phyloP scores from a whole-genome alignment of 2,329 filamentous ascomycete species.

The Drechslerella coelobrocha region DNA sequence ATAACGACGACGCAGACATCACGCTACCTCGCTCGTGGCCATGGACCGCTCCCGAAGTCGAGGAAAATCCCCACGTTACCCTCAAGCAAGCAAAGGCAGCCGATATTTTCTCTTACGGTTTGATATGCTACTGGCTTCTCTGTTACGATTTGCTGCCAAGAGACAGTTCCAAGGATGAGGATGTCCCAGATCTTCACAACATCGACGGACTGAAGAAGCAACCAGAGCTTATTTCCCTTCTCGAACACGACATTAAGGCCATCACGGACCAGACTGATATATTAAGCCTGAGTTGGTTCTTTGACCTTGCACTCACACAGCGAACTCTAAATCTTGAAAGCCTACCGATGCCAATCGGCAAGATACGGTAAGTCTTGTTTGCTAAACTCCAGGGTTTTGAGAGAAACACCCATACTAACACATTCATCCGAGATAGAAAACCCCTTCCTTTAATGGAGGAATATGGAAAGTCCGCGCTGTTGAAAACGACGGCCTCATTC shows the following conservation, averaged over 20 bases:
- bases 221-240: not conserved
- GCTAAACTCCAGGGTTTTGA: not conserved
- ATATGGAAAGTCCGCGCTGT: conserved; percentile 5
- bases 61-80: conserved; percentile 1
- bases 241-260: conserved; percentile 2
- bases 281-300: conserved; percentile 7
- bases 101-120: conserved; percentile 23
- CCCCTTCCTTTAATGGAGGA: conserved; percentile 10
- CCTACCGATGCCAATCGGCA: not conserved
- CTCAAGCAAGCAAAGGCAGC: conserved; percentile 10
- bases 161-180: not conserved
- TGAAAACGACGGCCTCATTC: conserved; percentile 19
- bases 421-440: conserved; percentile 1
- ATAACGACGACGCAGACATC: not conserved
- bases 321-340: conserved; percentile 9
- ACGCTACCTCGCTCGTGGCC: conserved; percentile 13
- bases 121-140: conserved; percentile 23
- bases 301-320: conserved; percentile 6
- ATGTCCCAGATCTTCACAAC: not conserved
- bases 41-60: conserved; percentile 19
- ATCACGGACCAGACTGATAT: not conserved
- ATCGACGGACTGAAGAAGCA: conserved; percentile 7
- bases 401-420: not conserved
- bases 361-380: not conserved
- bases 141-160: conserved; percentile 7